A percentile compares a stretch with the other conserved stretches of the same genome.
These are phyloP conservation scores for Ceratobasidium sp. DNA, from an alignment of 1,284 basidiomycete species.

Conservation along the genomic window DNA sequence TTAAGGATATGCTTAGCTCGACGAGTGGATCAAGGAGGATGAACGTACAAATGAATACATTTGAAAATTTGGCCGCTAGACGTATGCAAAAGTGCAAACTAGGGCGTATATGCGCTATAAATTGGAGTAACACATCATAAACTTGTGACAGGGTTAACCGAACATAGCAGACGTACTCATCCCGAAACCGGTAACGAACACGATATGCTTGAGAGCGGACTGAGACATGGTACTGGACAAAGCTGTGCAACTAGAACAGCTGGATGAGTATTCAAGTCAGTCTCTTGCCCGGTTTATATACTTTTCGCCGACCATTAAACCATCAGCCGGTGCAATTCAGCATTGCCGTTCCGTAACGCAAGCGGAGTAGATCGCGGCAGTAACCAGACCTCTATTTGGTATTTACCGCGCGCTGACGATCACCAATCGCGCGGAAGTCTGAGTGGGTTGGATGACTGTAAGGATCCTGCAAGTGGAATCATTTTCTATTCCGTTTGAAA, in stretches of 20 bases:
- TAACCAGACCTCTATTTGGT: neutral
- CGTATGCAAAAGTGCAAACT: neutral
- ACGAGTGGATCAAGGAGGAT: neutral
- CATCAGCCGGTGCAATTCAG: neutral
- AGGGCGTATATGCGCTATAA: neutral
- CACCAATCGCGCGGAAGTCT: neutral
- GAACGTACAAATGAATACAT: neutral
- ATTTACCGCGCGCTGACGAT: neutral
- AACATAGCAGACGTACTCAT: neutral
- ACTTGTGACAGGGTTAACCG: neutral
- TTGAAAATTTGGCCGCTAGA: neutral
- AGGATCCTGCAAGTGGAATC: no score
- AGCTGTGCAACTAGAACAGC: neutral
- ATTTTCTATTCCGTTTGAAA: neutral
- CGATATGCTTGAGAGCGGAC: conserved; percentile 6
- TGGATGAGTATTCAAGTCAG: neutral
- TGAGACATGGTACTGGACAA: neutral
- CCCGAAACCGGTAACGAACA: conserved; percentile 9
- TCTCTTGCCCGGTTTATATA: neutral
- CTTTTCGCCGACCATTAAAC: neutral
- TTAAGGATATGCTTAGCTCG: neutral
- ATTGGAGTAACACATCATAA: no score
- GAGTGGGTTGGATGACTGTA: no score
- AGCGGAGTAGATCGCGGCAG: neutral
- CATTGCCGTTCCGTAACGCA: neutral